These are phyloP conservation scores for Auriscalpium orientale DNA, from an alignment of 768 basidiomycete genomes.

Conservation along the genomic window DNA sequence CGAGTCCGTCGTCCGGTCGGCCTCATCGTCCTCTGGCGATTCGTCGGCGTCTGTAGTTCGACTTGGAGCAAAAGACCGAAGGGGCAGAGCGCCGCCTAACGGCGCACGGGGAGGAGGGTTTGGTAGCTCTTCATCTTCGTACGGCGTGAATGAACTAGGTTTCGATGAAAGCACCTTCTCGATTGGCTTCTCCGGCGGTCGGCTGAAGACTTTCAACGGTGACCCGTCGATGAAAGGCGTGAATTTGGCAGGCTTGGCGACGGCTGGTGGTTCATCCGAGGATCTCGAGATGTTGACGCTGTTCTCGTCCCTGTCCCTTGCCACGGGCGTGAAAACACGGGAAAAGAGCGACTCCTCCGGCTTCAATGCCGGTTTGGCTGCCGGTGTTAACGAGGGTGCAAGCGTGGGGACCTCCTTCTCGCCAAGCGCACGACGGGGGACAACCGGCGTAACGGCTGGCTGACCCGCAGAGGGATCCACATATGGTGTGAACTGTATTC, in stretches of 20 bases:
- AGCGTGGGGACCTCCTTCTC: constrained; percentile 35
- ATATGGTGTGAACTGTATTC: constrained; percentile 56
- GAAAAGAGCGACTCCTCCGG: constrained; percentile 38
- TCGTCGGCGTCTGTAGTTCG: constrained; percentile 24
- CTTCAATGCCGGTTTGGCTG: constrained; percentile 9
- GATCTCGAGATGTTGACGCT: not conserved
- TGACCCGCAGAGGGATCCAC: constrained; percentile 46
- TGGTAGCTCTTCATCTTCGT: constrained; percentile 19
- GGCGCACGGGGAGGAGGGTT: constrained; percentile 1
- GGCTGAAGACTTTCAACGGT: constrained; percentile 61
- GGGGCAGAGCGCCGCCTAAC: constrained; percentile 15
- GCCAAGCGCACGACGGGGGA: constrained; percentile 37
- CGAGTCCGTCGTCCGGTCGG: not conserved
- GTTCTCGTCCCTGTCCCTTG: constrained; percentile 4
- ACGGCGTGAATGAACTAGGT: constrained; percentile 31
- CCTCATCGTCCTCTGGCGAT: constrained; percentile 6
- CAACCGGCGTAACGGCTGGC: constrained; percentile 26
- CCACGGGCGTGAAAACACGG: constrained; percentile 54
- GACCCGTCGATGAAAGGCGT: constrained; percentile 32
- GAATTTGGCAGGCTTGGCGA: constrained; percentile 18
- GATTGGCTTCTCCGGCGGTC: constrained; percentile 38
- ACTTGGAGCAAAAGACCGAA: constrained; percentile 17
- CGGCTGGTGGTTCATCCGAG: constrained; percentile 1
- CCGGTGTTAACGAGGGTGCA: constrained; percentile 18
- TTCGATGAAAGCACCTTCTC: constrained; percentile 3